Conservation (phyloP, 2,329 filamentous ascomycete species). For the Ustilaginoidea virens region DNA sequence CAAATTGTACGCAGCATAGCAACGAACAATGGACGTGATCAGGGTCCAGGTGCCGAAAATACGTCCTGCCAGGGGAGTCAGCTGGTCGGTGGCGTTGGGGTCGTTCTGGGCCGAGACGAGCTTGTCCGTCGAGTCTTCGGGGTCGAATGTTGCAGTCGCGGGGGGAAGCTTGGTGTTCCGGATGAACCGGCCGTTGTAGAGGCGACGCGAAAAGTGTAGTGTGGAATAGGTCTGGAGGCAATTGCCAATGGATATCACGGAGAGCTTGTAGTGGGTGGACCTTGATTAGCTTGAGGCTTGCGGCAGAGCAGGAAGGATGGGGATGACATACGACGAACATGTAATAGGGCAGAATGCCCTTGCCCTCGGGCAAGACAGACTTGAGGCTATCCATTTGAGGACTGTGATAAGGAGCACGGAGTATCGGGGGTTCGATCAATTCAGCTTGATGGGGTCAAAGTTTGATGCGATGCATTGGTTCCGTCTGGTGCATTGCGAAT, state of each 20-base stretch:
- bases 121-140: constrained; percentile 38
- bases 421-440: too few relatives aligned
- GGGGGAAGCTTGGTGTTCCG: constrained; percentile 29
- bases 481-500: too few relatives aligned
- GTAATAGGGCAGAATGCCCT: constrained; percentile 43
- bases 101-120: constrained; percentile 29
- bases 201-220: constrained; percentile 65
- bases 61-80: constrained; percentile 61
- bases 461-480: too few relatives aligned
- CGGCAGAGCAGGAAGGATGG: constrained; percentile 1
- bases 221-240: constrained; percentile 71
- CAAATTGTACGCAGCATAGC: constrained; percentile 77
- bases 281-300: background rate
- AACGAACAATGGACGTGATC: constrained; percentile 57
- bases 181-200: constrained; percentile 59
- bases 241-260: constrained; percentile 70
- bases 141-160: constrained; percentile 26
- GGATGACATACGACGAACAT: constrained; percentile 34
- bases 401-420: too few relatives aligned
- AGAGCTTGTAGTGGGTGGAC: constrained; percentile 42
- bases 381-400: constrained; percentile 29
- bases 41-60: constrained; percentile 84
- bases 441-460: too few relatives aligned
- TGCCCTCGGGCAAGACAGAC: constrained; percentile 28
- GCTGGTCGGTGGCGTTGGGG: constrained; percentile 37